Evolutionary conservation across 768 basidiomycete genomes (phyloP).

Genomic region (Termitomyces sp.): DNA sequence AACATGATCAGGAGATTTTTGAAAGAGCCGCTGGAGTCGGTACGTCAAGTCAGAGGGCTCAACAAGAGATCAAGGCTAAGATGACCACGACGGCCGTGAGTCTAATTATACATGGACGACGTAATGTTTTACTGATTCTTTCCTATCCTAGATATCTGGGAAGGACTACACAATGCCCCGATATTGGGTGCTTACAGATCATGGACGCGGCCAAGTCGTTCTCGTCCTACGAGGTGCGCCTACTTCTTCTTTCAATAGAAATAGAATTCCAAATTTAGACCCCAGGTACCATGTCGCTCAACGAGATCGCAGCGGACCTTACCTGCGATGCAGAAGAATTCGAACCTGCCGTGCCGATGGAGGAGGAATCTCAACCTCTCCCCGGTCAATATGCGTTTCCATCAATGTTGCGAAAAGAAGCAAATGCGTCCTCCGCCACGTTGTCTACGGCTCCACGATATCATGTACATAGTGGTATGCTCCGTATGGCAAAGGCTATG

Average conservation of each 20-base stretch:
- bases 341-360: conserved; percentile 42
- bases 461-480: conserved; percentile 77
- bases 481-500: conserved; percentile 76
- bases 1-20: conserved; percentile 81
- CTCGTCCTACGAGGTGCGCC: conserved; percentile 61
- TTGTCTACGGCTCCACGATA: conserved; percentile 30
- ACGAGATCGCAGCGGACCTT: conserved; percentile 82
- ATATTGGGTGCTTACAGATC: conserved; percentile 85
- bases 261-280: not conserved
- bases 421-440: conserved; percentile 16
- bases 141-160: conserved; percentile 45
- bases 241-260: not conserved
- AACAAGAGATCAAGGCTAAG: conserved; percentile 32
- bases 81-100: conserved; percentile 50
- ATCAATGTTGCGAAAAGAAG: conserved; percentile 16
- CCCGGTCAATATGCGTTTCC: conserved; percentile 36
- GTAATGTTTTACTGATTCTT: not conserved
- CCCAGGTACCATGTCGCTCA: conserved; percentile 78
- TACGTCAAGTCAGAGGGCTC: conserved; percentile 19
- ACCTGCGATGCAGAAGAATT: conserved; percentile 75
- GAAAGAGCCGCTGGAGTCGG: conserved; percentile 47
- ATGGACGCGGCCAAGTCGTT: conserved; percentile 67
- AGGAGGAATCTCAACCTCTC: conserved; percentile 25
- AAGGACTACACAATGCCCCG: conserved; percentile 70
- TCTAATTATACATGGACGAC: not conserved